Evolutionary conservation across 345 rosid genomes (phyloP).

Genomic region (Eucalyptus erythrocorys): DNA sequence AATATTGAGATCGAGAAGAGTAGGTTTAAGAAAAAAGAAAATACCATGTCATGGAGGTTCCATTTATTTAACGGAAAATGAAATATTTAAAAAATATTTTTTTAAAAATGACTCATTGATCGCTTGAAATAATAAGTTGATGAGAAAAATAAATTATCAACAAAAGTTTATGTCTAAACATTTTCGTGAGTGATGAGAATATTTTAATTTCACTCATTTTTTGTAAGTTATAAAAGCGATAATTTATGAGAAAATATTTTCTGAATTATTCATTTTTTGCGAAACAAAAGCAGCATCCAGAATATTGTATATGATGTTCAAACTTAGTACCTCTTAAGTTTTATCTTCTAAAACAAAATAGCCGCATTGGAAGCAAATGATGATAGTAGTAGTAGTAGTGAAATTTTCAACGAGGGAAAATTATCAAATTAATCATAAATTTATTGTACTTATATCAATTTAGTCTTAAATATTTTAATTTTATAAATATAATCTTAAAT

Average conservation of each 20-base stretch:
- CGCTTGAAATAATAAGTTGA: not conserved
- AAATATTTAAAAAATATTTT: no score
- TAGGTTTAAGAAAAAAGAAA: not conserved
- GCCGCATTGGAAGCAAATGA: not conserved
- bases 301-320: no score
- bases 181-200: not conserved
- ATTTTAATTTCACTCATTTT: not conserved
- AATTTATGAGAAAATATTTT: no score
- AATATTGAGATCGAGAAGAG: not conserved
- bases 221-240: no score
- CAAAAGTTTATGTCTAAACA: not conserved
- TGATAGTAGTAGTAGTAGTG: not conserved
- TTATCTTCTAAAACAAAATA: not conserved
- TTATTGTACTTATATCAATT: not conserved
- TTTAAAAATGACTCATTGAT: no score
- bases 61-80: rapidly evolving
- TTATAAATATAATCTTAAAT: no score
- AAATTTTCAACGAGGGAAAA: not conserved
- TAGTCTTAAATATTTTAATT: no score
- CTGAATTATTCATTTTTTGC: rapidly evolving
- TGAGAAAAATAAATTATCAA: no score
- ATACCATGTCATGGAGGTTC: not conserved
- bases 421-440: not conserved
- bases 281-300: rapidly evolving
- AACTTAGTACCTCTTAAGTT: not conserved